These are phyloP conservation scores for Phytophthora multivora DNA, from an alignment of 352 stramenopile species.

Conservation along the genomic window DNA sequence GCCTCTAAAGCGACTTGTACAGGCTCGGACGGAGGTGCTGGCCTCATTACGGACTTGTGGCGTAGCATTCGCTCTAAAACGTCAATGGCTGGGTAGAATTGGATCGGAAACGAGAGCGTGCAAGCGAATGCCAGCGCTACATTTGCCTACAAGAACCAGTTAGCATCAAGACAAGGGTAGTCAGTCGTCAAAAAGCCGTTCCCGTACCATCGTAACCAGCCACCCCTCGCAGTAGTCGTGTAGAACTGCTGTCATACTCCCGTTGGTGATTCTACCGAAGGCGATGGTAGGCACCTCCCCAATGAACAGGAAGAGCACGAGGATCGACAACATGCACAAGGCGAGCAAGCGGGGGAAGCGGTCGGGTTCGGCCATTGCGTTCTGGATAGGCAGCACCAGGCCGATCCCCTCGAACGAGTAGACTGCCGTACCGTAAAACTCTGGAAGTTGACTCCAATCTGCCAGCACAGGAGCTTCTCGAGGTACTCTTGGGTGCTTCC, in stretches of 20 bases:
- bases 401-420: slow-evolving; percentile 87
- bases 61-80: slow-evolving; percentile 67
- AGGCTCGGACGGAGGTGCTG: slow-evolving; percentile 34
- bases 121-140: slow-evolving; percentile 74
- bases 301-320: slow-evolving; percentile 80
- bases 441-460: slow-evolving; percentile 52
- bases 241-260: slow-evolving; percentile 81
- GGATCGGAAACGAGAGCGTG: slow-evolving; percentile 79
- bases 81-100: slow-evolving; percentile 81
- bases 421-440: slow-evolving; percentile 82
- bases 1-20: slow-evolving; percentile 24
- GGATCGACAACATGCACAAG: slow-evolving; percentile 65
- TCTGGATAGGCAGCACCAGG: slow-evolving; percentile 78
- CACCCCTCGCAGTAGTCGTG: slow-evolving; percentile 74
- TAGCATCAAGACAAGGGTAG: neutral
- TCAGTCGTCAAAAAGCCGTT: neutral
- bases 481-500: slow-evolving; percentile 36
- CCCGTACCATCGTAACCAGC: slow-evolving; percentile 59
- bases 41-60: slow-evolving; percentile 49
- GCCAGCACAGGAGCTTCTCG: slow-evolving; percentile 22
- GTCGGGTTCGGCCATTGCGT: slow-evolving; percentile 68
- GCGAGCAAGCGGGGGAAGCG: slow-evolving; percentile 63
- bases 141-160: slow-evolving; percentile 51
- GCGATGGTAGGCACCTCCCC: slow-evolving; percentile 70
- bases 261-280: slow-evolving; percentile 73